These are phyloP conservation scores for Plasmodium gaboni DNA, from an alignment of 169 alveolate species.

Conservation along the genomic window DNA sequence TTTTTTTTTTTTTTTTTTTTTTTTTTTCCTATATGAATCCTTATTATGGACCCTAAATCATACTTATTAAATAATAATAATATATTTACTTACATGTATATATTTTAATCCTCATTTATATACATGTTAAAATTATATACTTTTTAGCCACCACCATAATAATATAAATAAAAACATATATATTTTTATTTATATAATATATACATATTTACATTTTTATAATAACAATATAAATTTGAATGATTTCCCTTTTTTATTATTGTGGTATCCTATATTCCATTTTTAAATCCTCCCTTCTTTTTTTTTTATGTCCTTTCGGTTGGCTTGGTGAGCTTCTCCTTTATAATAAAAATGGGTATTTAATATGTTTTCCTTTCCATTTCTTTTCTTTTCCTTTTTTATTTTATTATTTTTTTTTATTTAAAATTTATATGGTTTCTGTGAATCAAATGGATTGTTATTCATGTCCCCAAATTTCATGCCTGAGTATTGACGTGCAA, in stretches of 20 bases:
- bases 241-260: background rate
- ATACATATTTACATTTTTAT: background rate
- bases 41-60: too few relatives aligned
- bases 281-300: background rate
- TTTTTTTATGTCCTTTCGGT: background rate
- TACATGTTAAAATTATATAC: constrained; percentile 25
- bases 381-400: background rate
- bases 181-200: background rate
- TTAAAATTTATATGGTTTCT: constrained; percentile 40
- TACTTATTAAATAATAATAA: too few relatives aligned
- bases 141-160: constrained; percentile 11
- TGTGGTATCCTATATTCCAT: background rate
- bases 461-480: constrained; percentile 13
- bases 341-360: background rate
- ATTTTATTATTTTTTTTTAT: background rate
- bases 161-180: background rate
- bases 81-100: constrained; percentile 9
- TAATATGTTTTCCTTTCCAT: background rate
- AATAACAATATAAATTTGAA: background rate
- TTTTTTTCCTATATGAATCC: too few relatives aligned
- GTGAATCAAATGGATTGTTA: constrained; percentile 36
- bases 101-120: constrained; percentile 25
- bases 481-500: constrained; percentile 25
- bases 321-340: background rate
- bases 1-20: too few relatives aligned